These are phyloP conservation scores for Penicillium sp. DNA, from an alignment of 2,329 filamentous ascomycete species.

Conservation along the genomic window DNA sequence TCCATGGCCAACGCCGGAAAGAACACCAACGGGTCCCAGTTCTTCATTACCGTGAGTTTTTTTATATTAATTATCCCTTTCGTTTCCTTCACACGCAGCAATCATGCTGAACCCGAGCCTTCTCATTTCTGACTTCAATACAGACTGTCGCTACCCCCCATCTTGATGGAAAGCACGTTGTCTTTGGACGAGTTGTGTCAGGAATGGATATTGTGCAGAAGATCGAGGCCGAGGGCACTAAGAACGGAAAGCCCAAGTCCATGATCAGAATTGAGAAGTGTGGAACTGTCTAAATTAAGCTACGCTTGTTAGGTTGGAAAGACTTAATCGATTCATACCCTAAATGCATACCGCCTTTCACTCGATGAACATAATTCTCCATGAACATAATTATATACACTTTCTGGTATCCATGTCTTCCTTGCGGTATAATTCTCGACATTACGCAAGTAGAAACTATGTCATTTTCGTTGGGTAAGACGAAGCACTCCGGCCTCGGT, in stretches of 20 bases:
- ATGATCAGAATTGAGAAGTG: background rate
- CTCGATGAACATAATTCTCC: no score
- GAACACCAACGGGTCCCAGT: conserved; percentile 1
- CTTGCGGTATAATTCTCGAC: background rate
- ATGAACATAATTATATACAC: background rate
- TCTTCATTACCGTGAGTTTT: background rate
- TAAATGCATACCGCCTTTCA: no score
- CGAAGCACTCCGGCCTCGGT: background rate
- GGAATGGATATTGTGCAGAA: background rate
- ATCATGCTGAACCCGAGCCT: background rate
- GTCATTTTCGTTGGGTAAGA: background rate
- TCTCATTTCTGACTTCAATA: conserved; percentile 51
- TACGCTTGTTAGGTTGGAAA: background rate
- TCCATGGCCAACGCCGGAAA: conserved; percentile 6
- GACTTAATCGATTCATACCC: background rate
- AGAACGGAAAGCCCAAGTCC: background rate
- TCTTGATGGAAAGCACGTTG: conserved; percentile 60
- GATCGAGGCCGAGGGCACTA: background rate
- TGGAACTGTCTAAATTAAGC: background rate
- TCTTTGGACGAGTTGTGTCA: conserved; percentile 46
- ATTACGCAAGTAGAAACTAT: background rate
- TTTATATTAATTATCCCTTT: background rate
- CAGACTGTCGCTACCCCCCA: conserved; percentile 59
- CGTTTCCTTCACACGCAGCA: background rate
- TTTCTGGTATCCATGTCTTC: background rate